Percentiles rank a stretch among this genome's conserved stretches.
Conservation (phyloP, 306 rosid genomes). For the Senna siamea region DNA sequence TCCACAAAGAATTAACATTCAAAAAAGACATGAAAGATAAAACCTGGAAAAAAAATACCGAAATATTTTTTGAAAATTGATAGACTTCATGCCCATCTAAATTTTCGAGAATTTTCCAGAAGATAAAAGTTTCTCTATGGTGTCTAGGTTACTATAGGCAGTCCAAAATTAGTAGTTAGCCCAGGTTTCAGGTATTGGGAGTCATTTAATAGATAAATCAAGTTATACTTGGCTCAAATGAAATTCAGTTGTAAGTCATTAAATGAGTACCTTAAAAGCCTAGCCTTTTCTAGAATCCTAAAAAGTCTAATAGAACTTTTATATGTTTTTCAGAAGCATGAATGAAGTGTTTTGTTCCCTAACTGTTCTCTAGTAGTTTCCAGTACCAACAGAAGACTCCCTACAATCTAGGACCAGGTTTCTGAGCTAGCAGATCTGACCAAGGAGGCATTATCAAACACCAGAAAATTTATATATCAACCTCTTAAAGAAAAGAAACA, state of each 20-base stretch:
- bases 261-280: neutral
- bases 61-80: neutral
- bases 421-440: neutral
- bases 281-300: neutral
- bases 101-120: neutral
- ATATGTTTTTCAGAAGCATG: neutral
- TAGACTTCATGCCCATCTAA: neutral
- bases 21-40: neutral
- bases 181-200: neutral
- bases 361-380: neutral
- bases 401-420: constrained; percentile 1
- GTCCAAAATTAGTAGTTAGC: neutral
- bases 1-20: neutral
- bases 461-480: neutral
- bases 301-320: neutral
- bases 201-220: neutral
- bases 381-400: neutral
- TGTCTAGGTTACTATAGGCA: neutral
- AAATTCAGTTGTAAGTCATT: neutral
- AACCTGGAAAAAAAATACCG: neutral
- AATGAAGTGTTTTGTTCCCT: neutral
- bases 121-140: constrained; percentile 1
- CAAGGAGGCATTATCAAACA: neutral
- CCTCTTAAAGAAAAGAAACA: neutral
- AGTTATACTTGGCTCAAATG: neutral